Evolutionary conservation across 345 rosid genomes (phyloP).

Genomic region (Aurinia saxatilis): DNA sequence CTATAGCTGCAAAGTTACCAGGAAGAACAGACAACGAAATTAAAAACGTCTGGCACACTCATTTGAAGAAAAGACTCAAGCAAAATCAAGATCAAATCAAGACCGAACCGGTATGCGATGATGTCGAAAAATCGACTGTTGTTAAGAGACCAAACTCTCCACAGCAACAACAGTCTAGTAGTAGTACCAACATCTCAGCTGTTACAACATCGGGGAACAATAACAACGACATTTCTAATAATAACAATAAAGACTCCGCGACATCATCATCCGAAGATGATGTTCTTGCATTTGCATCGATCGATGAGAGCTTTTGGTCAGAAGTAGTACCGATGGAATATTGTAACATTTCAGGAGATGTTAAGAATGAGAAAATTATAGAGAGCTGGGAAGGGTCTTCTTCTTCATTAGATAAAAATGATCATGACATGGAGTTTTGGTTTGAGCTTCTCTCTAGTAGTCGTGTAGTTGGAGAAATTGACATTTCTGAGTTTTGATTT

Average conservation of each 20-base stretch:
- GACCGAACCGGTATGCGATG: neutral
- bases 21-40: slow-evolving; percentile 54
- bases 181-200: slow-evolving; percentile 10
- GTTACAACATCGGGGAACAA: slow-evolving; percentile 22
- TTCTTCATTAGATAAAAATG: neutral
- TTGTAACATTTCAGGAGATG: slow-evolving; percentile 6
- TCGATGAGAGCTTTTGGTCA: slow-evolving; percentile 31
- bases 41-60: slow-evolving; percentile 44
- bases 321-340: slow-evolving; percentile 22
- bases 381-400: slow-evolving; percentile 9
- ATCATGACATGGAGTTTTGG: slow-evolving; percentile 22
- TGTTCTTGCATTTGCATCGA: slow-evolving; percentile 11
- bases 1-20: slow-evolving; percentile 43
- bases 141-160: slow-evolving; percentile 11
- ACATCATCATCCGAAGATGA: slow-evolving; percentile 16
- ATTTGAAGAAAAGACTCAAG: slow-evolving; percentile 30
- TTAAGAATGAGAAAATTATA: neutral
- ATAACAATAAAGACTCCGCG: slow-evolving; percentile 19
- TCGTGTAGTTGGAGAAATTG: slow-evolving; percentile 4
- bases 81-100: slow-evolving; percentile 5
- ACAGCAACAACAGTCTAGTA: slow-evolving; percentile 24
- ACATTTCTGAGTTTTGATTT: slow-evolving; percentile 17
- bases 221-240: slow-evolving; percentile 13
- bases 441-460: slow-evolving; percentile 17
- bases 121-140: neutral